Evolutionary conservation across 1,139 yeast genomes (phyloP).

Genomic region (Lodderomyces pseudojiufengensis): DNA sequence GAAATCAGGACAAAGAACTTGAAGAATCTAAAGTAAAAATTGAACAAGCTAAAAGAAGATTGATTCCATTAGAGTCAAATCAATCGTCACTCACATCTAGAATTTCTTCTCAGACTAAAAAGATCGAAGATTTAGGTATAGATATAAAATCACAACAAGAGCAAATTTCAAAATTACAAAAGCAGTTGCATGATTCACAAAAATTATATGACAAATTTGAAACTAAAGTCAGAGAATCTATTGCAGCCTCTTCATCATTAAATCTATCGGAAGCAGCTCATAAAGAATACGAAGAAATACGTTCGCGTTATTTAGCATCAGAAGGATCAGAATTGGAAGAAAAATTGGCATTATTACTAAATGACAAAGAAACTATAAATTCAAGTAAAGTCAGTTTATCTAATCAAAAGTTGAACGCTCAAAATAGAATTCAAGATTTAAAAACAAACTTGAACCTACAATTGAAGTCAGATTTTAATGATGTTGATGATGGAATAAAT

Average conservation of each 20-base stretch:
- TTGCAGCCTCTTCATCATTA: constrained; percentile 30
- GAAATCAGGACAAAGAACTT: constrained; percentile 39
- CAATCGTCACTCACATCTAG: constrained; percentile 47
- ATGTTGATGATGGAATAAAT: constrained; percentile 29
- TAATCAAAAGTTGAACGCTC: constrained; percentile 42
- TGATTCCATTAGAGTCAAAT: constrained; percentile 58
- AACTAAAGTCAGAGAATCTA: constrained; percentile 22
- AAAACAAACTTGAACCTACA: constrained; percentile 31
- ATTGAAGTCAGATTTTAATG: constrained; percentile 29
- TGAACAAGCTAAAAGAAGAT: constrained; percentile 43
- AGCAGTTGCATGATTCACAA: constrained; percentile 48
- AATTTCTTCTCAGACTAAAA: constrained; percentile 44
- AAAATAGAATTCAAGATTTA: constrained; percentile 35
- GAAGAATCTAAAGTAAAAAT: constrained; percentile 30
- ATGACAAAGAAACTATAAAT: constrained; percentile 42
- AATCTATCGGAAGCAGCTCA: constrained; percentile 38
- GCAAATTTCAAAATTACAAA: constrained; percentile 38
- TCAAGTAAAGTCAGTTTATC: constrained; percentile 38
- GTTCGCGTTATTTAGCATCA: constrained; percentile 52
- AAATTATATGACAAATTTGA: constrained; percentile 43
- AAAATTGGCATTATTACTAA: constrained; percentile 37
- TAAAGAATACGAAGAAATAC: constrained; percentile 56
- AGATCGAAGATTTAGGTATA: constrained; percentile 47
- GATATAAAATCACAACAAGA: constrained; percentile 54
- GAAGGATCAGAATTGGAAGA: constrained; percentile 63